Conservation (phyloP, 257 asterid genomes). For the Coffea canephora region DNA sequence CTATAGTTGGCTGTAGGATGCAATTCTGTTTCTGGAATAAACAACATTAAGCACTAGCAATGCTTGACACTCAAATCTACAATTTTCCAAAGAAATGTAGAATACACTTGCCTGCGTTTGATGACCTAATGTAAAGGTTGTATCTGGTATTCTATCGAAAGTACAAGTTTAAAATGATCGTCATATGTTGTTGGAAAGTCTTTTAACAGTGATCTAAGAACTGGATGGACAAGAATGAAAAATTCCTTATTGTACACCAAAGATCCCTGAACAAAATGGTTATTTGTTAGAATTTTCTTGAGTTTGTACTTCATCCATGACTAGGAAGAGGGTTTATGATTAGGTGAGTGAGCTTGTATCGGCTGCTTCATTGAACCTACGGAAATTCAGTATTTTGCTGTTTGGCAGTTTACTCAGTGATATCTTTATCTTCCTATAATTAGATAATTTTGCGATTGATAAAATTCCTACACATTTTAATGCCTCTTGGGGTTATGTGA, state of each 20-base stretch:
- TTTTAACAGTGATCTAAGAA: not conserved
- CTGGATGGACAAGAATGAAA: not conserved
- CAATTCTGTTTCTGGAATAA: not conserved
- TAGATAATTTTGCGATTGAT: not conserved
- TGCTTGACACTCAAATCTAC: not conserved
- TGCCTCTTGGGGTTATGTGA: not conserved
- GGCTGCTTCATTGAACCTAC: not conserved
- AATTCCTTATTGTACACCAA: not conserved
- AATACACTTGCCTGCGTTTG: too few relatives aligned
- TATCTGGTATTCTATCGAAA: too few relatives aligned
- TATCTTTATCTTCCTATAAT: not conserved
- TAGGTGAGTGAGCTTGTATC: not conserved
- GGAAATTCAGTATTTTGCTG: not conserved
- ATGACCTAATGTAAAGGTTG: not conserved
- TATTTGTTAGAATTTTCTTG: not conserved
- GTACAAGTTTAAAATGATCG: not conserved
- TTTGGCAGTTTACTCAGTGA: not conserved
- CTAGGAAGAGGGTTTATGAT: not conserved
- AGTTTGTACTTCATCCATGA: not conserved
- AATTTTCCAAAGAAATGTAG: not conserved
- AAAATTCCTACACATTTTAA: not conserved
- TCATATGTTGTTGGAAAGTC: not conserved
- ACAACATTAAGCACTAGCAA: not conserved
- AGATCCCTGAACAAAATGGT: not conserved
- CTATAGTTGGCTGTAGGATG: not conserved